Conservation (phyloP, 495 filamentous ascomycete genomes). For the Coniosporium apollinis region DNA sequence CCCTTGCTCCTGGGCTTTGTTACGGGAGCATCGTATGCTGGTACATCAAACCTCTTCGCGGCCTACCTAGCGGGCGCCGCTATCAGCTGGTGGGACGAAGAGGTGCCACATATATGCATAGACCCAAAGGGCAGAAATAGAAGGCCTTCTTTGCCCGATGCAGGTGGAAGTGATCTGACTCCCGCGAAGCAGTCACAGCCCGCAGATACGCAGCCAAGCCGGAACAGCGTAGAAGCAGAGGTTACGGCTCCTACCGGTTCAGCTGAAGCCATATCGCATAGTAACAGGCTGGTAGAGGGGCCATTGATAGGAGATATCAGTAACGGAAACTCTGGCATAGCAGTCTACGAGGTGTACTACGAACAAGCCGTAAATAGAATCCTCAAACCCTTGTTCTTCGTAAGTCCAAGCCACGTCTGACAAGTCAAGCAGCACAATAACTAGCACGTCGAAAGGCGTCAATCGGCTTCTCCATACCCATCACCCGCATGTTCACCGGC, state of each 20-base stretch:
- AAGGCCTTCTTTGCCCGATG: background rate
- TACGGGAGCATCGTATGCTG: constrained; percentile 41
- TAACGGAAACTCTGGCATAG: constrained; percentile 20
- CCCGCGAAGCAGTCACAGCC: background rate
- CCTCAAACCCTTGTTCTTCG: constrained; percentile 63
- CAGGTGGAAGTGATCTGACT: no score
- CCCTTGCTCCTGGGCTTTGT: constrained; percentile 35
- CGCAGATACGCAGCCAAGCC: background rate
- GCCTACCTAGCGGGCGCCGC: constrained; percentile 49
- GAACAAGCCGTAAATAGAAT: constrained; percentile 32
- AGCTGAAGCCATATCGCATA: no score
- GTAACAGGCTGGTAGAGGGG: no score
- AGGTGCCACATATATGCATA: constrained; percentile 9
- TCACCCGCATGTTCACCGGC: constrained; percentile 48
- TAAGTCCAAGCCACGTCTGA: no score
- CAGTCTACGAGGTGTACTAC: constrained; percentile 42
- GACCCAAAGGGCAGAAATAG: background rate
- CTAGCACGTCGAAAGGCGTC: no score
- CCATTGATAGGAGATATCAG: no score
- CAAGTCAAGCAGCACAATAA: background rate
- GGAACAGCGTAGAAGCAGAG: no score
- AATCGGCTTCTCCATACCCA: constrained; percentile 65
- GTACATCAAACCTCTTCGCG: constrained; percentile 53
- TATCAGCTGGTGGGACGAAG: constrained; percentile 36
- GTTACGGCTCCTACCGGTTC: no score